Evolutionary conservation across 2,329 filamentous ascomycete genomes (phyloP).

Genomic region (Pestalotiopsis sp.): DNA sequence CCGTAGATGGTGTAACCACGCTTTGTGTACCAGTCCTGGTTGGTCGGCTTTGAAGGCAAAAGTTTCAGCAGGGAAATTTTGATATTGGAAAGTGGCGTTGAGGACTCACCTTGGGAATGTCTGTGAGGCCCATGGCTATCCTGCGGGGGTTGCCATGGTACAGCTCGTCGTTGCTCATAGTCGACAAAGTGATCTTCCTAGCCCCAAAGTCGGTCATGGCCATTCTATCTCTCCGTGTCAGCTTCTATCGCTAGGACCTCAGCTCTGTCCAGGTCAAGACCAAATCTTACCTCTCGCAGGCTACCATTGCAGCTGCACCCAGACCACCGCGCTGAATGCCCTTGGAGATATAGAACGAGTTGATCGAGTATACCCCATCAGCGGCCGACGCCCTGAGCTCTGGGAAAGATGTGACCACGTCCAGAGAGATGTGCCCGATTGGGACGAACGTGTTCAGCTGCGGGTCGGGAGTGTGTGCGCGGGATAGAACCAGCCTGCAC

Average conservation of each 20-base stretch:
- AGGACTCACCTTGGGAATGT: conserved; percentile 18
- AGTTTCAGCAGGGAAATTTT: conserved; percentile 2
- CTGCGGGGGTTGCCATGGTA: conserved; percentile 20
- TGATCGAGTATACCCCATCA: conserved; percentile 24
- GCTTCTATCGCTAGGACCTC: neutral
- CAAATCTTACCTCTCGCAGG: conserved; percentile 22
- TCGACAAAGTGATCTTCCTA: conserved; percentile 25
- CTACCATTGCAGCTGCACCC: conserved; percentile 22
- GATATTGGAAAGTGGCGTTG: neutral
- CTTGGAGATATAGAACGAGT: conserved; percentile 27
- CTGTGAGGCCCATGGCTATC: conserved; percentile 20
- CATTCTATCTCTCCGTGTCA: conserved; percentile 19
- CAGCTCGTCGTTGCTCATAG: conserved; percentile 24
- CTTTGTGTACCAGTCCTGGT: conserved; percentile 28
- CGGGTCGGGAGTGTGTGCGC: conserved; percentile 19
- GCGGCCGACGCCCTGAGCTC: conserved; percentile 20
- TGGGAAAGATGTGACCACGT: conserved; percentile 19
- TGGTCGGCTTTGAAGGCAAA: conserved; percentile 19
- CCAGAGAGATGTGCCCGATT: conserved; percentile 35
- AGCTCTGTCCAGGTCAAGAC: neutral
- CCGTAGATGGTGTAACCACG: conserved; percentile 26
- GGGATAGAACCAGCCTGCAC: conserved; percentile 21
- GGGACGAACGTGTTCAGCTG: conserved; percentile 25
- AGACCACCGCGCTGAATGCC: conserved; percentile 25
- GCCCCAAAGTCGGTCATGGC: conserved; percentile 25